Evolutionary conservation across 306 rosid species (phyloP), one percentile per base, ranked within the genome.

Genomic region (Medicago arabica): DNA sequence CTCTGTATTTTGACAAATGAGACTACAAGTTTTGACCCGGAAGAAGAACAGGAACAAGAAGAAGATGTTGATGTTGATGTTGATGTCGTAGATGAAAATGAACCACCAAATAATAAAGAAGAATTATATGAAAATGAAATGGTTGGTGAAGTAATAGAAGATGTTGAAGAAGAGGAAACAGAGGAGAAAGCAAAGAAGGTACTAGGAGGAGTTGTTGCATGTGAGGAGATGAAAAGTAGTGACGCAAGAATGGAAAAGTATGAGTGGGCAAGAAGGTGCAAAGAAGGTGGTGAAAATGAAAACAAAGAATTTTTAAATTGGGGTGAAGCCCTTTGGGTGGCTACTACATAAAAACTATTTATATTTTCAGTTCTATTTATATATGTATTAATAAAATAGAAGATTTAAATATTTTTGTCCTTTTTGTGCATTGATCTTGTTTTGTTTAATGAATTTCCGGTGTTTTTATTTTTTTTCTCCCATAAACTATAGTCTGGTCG

Each of bases 311-410:
- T 80, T 71, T 78, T 88, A 44, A 84, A 83, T 80, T 84, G 90
- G 88, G 77, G 87, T 82, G 88, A 84, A 41, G 64, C 83, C 12
- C 75, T 76, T 51, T 88, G 86, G 88, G 93, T 93, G 78, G 86
- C 82, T 69, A 77, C 90, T 5, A 10, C 38, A 21, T 46, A n/a
- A 50, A 16, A 51, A 16, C 4, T 51, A 16, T 7, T 7, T 51
- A n/a, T 16, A 51, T 50, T n/a, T 50, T 51, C 4, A 9, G 0
- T 6, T 6, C 3, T 51, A 51, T 51, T 51, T 51, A 51, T 51
- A 3, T 16, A n/a, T 51, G 21, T 51, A 51, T 51, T n/a, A 51
- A 51, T 16, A 51, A 51, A n/a, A 16, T 23, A 13, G 6, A 50
- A 15, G 19, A 51, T 51, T 51, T 51, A 13, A 12, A 51, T n/a